Base-by-base conservation (phyloP, 177 flowering plant genomes). In the Vitis hybrid region DNA sequence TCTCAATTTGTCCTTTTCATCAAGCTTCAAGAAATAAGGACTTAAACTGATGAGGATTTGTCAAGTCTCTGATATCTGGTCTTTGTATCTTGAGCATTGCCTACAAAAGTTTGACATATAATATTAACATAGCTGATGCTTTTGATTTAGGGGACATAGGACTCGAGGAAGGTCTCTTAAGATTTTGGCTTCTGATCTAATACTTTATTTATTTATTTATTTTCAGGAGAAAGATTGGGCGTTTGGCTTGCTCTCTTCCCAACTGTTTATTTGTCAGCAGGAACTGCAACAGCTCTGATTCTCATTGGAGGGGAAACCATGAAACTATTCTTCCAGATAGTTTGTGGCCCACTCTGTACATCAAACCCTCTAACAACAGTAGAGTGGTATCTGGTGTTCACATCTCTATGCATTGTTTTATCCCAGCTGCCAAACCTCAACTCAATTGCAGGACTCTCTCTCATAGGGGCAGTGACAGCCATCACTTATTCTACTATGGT, bases 371-470 rank as follows among this genome's bases (percentile, higher is more conserved):
- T 95, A 11, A 83, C 97, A 2, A 91, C 98, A 2, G 96, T 95
- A 2, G 99, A 93, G 82, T 95, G 99, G 99, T 95, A 95, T 69
- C 78, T 95, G 79, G 98, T 95, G 11, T 95, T 95, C 81, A 95
- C 99, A 62, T 89, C 97, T 15, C 78, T 93, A 1, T 88, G 92
- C 83, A 93, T 93, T 59, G 97, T 95, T 18, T 82, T 95, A 14
- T 91, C 99, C 71, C 99, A 95, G 86, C 91, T 95, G 13, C 98
- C 98, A 55, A 95, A 95, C 72, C 98, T 95, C 69, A 95, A 93
- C 65, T 95, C 99, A 3, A 93, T 95, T 56, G 99, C 99, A 0
- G 99, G 99, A 7, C 90, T 95, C 50, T 95, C 99, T 11, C 94
- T 95, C 11, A 75, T 95, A 0, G 99, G 99, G 45, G 99, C 98